These are phyloP conservation scores for Coriaria nepalensis DNA, from an alignment of 306 rosid species.

Conservation along the genomic window DNA sequence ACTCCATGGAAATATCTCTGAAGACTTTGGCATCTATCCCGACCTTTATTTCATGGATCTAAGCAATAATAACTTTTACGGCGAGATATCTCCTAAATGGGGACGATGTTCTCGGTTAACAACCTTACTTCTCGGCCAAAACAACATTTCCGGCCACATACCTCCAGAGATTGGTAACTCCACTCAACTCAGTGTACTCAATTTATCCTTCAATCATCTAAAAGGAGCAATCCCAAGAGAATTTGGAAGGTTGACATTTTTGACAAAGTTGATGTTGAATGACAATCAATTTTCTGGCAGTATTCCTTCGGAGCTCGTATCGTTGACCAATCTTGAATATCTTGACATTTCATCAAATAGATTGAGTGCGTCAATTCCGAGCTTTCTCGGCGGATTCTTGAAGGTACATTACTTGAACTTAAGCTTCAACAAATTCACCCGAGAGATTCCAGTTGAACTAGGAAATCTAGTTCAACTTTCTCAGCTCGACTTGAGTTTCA, in stretches of 20 bases:
- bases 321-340: neutral
- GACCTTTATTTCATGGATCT: no score
- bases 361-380: constrained; percentile 22
- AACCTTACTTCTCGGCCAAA: no score
- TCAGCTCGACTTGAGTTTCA: constrained; percentile 25
- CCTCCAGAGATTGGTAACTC: constrained; percentile 20
- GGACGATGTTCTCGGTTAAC: no score
- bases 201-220: constrained; percentile 5
- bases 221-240: constrained; percentile 14
- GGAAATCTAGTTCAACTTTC: constrained; percentile 15
- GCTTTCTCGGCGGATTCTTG: constrained; percentile 9
- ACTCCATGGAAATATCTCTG: no score
- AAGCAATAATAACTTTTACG: no score
- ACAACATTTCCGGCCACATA: no score
- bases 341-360: constrained; percentile 8
- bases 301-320: constrained; percentile 19
- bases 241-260: constrained; percentile 8
- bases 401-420: constrained; percentile 20
- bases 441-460: constrained; percentile 17
- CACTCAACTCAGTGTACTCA: neutral
- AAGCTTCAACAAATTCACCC: constrained; percentile 19
- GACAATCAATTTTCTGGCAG: constrained; percentile 14
- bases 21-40: no score
- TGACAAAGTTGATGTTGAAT: constrained; percentile 6
- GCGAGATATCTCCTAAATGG: no score